Percentiles rank a stretch among this genome's conserved stretches.
These are phyloP conservation scores for Talaromyces sp. DNA, from an alignment of 2,329 filamentous ascomycete genomes.

Conservation along the genomic window DNA sequence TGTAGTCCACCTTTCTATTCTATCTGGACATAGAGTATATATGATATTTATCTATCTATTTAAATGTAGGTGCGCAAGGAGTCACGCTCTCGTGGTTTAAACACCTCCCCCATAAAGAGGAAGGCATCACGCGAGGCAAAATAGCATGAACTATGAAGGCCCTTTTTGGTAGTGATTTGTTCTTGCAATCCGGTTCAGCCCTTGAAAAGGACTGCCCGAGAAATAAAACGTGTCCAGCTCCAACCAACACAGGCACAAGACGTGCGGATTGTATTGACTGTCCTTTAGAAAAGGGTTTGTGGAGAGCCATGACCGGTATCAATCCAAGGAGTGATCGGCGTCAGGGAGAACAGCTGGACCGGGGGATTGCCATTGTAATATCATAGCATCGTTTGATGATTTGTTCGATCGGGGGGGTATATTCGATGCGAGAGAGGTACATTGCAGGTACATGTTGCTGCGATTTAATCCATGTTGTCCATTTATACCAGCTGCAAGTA, in stretches of 20 bases:
- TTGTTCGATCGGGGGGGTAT: neutral
- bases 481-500: neutral
- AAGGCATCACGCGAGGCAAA: conserved; percentile 22
- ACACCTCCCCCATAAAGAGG: conserved; percentile 16
- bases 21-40: neutral
- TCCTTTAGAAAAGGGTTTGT: conserved; percentile 6
- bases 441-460: neutral
- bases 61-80: conserved; percentile 40
- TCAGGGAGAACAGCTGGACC: conserved; percentile 11
- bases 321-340: neutral
- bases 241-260: conserved; percentile 40
- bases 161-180: conserved; percentile 18
- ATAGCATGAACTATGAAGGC: conserved; percentile 44
- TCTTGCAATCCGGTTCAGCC: conserved; percentile 30
- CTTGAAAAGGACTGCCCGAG: conserved; percentile 3
- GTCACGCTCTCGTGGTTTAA: conserved; percentile 40
- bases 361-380: neutral
- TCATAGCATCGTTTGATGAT: neutral
- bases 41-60: conserved; percentile 17
- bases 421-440: neutral
- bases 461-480: neutral
- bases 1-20: neutral
- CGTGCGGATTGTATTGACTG: conserved; percentile 23
- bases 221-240: conserved; percentile 26
- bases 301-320: neutral